Evolutionary conservation across 2,329 filamentous ascomycete genomes (phyloP).

Genomic region (Bipolaris zeicola): DNA sequence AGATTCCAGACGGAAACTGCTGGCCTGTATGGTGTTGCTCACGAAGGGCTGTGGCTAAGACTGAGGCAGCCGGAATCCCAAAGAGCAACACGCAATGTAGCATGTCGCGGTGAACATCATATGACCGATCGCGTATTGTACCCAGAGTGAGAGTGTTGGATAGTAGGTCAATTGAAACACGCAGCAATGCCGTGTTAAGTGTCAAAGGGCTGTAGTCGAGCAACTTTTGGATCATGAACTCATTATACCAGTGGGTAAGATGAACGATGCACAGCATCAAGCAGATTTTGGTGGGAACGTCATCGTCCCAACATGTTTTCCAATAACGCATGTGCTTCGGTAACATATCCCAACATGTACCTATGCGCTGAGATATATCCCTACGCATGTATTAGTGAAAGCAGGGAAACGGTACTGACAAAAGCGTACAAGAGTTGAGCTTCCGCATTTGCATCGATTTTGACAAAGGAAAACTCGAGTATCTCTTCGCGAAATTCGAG

Average conservation of each 20-base stretch:
- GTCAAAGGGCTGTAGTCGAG: constrained; percentile 35
- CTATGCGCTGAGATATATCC: constrained; percentile 38
- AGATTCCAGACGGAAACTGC: constrained; percentile 41
- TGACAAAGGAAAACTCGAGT: constrained; percentile 35
- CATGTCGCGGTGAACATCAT: constrained; percentile 42
- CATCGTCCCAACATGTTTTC: constrained; percentile 38
- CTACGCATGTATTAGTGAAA: constrained; percentile 7
- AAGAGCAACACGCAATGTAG: constrained; percentile 36
- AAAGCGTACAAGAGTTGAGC: constrained; percentile 26
- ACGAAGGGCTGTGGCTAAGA: constrained; percentile 38
- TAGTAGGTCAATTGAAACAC: constrained; percentile 35
- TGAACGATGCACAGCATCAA: constrained; percentile 46
- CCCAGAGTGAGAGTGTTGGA: constrained; percentile 36
- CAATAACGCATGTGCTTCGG: constrained; percentile 40
- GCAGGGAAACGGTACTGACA: background rate
- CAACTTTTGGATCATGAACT: constrained; percentile 45
- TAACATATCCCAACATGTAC: constrained; percentile 33
- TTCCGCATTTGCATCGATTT: constrained; percentile 28
- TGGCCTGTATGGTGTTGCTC: constrained; percentile 34
- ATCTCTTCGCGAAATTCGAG: constrained; percentile 41
- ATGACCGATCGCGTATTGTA: constrained; percentile 37
- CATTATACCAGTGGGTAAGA: constrained; percentile 43
- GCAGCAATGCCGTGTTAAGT: constrained; percentile 31
- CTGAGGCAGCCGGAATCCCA: constrained; percentile 37
- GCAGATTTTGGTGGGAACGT: constrained; percentile 29